A percentile compares a stretch with the other conserved stretches of the same genome.
Conservation (phyloP, 352 stramenopile genomes). For the Globisporangium cederbergense region DNA sequence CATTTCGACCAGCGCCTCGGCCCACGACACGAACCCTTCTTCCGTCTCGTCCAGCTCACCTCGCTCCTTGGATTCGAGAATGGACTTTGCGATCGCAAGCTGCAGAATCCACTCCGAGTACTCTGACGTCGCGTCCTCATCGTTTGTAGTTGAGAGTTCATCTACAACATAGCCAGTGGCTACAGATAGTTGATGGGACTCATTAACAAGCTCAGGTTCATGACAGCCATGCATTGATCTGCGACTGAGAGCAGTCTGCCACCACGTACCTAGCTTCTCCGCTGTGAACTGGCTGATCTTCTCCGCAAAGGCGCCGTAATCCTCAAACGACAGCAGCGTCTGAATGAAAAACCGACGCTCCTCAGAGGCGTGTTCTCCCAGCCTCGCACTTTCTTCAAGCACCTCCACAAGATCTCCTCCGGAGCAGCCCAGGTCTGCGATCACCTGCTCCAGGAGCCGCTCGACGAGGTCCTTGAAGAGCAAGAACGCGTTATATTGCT, state of each 20-base stretch:
- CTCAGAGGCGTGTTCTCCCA: constrained; percentile 27
- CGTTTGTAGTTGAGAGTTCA: background rate
- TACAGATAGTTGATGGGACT: background rate
- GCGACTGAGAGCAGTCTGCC: no score
- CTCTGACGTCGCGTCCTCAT: constrained; percentile 6
- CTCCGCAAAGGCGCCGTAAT: constrained; percentile 57
- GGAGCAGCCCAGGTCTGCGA: constrained; percentile 60
- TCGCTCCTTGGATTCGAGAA: constrained; percentile 56
- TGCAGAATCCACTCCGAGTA: constrained; percentile 65
- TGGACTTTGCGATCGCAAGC: constrained; percentile 58
- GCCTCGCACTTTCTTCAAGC: constrained; percentile 38
- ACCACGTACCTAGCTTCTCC: constrained; percentile 30
- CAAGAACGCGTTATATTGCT: constrained; percentile 66
- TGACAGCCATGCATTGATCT: no score
- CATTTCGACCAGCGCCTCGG: constrained; percentile 59
- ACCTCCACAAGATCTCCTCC: constrained; percentile 47
- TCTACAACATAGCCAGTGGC: constrained; percentile 5
- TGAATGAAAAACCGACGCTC: constrained; percentile 67
- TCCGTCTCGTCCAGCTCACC: constrained; percentile 55
- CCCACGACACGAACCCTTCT: constrained; percentile 56
- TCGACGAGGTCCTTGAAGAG: constrained; percentile 73
- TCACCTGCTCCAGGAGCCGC: constrained; percentile 51
- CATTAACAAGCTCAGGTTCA: background rate
- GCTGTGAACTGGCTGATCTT: constrained; percentile 54
- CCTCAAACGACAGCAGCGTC: constrained; percentile 67